Evolutionary conservation across 1,284 basidiomycete species (phyloP), one percentile per base, ranked within the genome.

Genomic region (Ganoderma boninense): DNA sequence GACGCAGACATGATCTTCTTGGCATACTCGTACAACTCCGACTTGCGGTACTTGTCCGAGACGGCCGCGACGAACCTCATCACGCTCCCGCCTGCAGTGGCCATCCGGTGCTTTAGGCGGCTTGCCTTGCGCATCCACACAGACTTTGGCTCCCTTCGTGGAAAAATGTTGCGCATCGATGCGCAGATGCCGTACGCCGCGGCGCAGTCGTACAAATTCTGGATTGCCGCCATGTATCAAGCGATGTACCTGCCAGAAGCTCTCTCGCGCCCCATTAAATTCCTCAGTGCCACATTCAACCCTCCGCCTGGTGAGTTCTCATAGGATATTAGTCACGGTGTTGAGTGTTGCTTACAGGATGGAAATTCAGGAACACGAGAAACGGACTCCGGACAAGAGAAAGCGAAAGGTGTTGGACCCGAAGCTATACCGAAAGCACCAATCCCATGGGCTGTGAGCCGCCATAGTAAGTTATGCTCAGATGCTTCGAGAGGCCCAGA

Each of bases 231-330:
- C 8, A 59, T 59, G 57, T 59, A 59, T 32, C 57, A 59, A n/a
- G 57, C 57, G 11, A 59, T 59, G 57, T 59, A 59, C 57, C n/a
- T 59, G 57, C 57, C 57, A 4, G 57, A 59, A 38, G 32, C 57
- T 11, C 14, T 59, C 32, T 35, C 35, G 5, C 29, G 32, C 20
- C 57, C 57, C 18, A 8, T 59, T 35, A 38, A 59, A 11, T 59
- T 59, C 29, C 16, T 59, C 6, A 4, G 20, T 38, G 57, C 57
- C 26, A 56, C 54, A 16, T n/a, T 59, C 18, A 38, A 40, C 20
- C 29, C 38, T 38, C 57, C 35, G 20, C 35, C 57, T 18, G 23
- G 57, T 32, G 29, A 38, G 57, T 38, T 18, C n/a, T 46, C 44
- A n/a, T 46, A 2, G 44, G 18, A 44, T 35, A 7, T 35, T 14